Evolutionary conservation across 2,329 filamentous ascomycete species (phyloP).

Genomic region (Neofusicoccum laricinum): DNA sequence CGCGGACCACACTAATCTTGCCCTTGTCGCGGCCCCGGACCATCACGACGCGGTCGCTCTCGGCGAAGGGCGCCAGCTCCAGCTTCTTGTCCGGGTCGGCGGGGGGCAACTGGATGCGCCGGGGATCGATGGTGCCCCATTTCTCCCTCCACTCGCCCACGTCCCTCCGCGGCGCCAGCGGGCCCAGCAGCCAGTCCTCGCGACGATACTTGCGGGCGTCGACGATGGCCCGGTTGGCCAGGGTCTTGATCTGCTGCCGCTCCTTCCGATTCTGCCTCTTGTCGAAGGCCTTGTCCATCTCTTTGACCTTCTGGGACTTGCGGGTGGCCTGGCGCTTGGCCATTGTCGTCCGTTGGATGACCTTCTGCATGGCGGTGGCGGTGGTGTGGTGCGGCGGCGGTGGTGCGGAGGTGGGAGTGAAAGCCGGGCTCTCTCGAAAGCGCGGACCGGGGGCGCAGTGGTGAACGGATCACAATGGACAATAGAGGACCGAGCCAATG

Average conservation of each 20-base stretch:
- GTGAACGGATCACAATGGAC: neutral
- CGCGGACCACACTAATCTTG: constrained; percentile 71
- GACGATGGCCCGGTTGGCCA: constrained; percentile 38
- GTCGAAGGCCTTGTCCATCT: constrained; percentile 26
- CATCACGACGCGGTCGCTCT: constrained; percentile 78
- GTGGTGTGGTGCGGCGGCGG: neutral
- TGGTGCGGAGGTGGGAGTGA: constrained; percentile 2
- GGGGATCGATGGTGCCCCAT: constrained; percentile 56
- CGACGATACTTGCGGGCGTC: constrained; percentile 56
- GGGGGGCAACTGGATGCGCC: constrained; percentile 30
- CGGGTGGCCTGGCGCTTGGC: constrained; percentile 62
- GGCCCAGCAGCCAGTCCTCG: constrained; percentile 77
- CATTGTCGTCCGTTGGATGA: constrained; percentile 63
- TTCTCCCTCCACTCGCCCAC: constrained; percentile 56
- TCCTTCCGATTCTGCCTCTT: constrained; percentile 23
- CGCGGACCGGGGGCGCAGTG: neutral
- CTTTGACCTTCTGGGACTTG: constrained; percentile 24
- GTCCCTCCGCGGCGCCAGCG: constrained; percentile 74
- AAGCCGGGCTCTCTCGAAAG: neutral
- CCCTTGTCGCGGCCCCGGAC: constrained; percentile 76
- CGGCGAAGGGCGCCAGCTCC: constrained; percentile 33
- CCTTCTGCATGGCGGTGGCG: constrained; percentile 54
- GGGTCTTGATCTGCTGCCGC: constrained; percentile 2
- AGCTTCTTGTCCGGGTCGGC: constrained; percentile 35
- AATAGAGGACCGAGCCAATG: neutral